Percentiles rank a stretch among this genome's conserved stretches.
phyloP scores from a whole-genome alignment of 1,284 basidiomycete genomes.

The Boletellus deceptivus region DNA sequence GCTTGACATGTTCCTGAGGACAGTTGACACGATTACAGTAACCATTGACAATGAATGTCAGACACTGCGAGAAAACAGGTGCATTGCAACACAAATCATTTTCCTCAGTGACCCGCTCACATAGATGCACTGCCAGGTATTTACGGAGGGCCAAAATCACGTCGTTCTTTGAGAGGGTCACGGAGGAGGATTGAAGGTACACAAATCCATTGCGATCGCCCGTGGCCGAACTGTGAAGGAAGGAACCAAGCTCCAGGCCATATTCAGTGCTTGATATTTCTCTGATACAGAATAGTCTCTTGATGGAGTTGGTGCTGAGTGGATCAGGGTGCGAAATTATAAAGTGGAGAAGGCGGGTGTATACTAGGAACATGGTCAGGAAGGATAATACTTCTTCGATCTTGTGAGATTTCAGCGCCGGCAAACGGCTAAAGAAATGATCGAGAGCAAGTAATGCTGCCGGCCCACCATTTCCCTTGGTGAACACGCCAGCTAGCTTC shows the following conservation, averaged over 20 bases:
- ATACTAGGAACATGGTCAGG: constrained; percentile 38
- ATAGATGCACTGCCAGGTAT: constrained; percentile 30
- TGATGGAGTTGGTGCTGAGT: constrained; percentile 21
- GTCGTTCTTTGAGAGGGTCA: constrained; percentile 3
- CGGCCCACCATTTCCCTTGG: neutral
- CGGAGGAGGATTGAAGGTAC: neutral
- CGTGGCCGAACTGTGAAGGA: constrained; percentile 18
- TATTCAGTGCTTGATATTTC: constrained; percentile 28
- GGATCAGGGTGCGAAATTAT: constrained; percentile 33
- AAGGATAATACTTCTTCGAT: constrained; percentile 30
- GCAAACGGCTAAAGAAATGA: constrained; percentile 20
- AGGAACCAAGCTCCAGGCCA: constrained; percentile 23
- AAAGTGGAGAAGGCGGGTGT: constrained; percentile 35
- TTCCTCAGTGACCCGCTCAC: constrained; percentile 33
- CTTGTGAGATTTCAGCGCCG: constrained; percentile 9
- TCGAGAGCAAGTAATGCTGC: constrained; percentile 27
- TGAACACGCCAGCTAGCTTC: constrained; percentile 10
- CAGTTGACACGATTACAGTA: constrained; percentile 40
- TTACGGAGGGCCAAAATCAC: constrained; percentile 15
- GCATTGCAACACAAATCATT: constrained; percentile 33
- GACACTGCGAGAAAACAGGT: constrained; percentile 40
- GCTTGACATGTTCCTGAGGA: constrained; percentile 37
- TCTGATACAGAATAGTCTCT: constrained; percentile 40
- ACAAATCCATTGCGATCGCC: constrained; percentile 4
- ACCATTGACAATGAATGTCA: constrained; percentile 34